A percentile compares a stretch with the other conserved stretches of the same genome.
phyloP scores from a whole-genome alignment of 2,329 filamentous ascomycete species.

The Trichoderma endophyticum region DNA sequence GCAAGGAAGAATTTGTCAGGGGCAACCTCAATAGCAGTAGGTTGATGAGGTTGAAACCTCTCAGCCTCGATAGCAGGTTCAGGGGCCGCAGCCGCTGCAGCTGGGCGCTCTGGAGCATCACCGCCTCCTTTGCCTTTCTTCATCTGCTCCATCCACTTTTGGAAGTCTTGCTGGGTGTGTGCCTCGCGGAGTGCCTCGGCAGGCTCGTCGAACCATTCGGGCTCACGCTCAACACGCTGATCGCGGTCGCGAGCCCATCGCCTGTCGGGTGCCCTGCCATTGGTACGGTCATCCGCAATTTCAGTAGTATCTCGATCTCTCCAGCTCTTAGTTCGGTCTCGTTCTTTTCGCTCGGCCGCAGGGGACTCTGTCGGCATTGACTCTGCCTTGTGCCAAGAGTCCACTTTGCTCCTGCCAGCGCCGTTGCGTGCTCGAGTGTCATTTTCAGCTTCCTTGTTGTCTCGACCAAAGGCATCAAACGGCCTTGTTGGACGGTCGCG shows the following conservation, averaged over 20 bases:
- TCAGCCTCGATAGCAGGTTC: constrained; percentile 40
- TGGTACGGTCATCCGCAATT: constrained; percentile 55
- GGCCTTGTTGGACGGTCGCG: constrained; percentile 46
- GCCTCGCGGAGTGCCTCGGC: constrained; percentile 65
- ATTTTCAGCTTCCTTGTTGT: constrained; percentile 52
- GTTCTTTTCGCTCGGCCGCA: constrained; percentile 45
- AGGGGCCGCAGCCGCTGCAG: constrained; percentile 32
- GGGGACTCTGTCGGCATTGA: constrained; percentile 22
- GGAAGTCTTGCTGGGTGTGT: constrained; percentile 86
- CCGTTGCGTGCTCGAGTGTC: constrained; percentile 62
- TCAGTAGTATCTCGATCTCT: constrained; percentile 48
- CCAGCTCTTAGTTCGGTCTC: constrained; percentile 60
- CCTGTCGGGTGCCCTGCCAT: constrained; percentile 44
- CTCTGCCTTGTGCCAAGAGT: constrained; percentile 68
- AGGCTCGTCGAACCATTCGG: constrained; percentile 84
- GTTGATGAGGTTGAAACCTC: constrained; percentile 56
- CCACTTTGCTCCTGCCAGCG: constrained; percentile 61
- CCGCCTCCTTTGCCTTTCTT: constrained; percentile 58
- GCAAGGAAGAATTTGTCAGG: constrained; percentile 76
- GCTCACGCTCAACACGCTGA: constrained; percentile 69
- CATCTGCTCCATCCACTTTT: constrained; percentile 92
- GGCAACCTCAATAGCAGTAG: constrained; percentile 62
- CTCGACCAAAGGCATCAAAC: constrained; percentile 50
- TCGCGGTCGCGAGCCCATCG: constrained; percentile 58
- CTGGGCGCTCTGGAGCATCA: constrained; percentile 26